Conservation (phyloP, 768 basidiomycete species). For the Leccinum aurantiacum region DNA sequence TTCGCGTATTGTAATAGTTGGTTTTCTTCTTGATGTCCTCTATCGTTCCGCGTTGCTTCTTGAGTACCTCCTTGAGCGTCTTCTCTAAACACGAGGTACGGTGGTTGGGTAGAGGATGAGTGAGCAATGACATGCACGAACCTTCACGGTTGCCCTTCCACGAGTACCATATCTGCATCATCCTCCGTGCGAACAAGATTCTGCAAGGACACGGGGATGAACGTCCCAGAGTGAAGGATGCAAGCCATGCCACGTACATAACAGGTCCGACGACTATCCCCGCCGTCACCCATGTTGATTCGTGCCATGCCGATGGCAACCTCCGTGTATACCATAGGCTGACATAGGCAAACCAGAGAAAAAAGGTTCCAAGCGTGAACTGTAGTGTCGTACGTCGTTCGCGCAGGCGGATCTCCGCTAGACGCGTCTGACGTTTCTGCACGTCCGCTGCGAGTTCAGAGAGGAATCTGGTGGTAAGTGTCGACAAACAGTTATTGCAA, state of each 20-base stretch:
- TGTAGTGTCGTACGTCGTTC: conserved; percentile 77
- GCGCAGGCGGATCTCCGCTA: conserved; percentile 82
- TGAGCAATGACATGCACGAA: conserved; percentile 27
- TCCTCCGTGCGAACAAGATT: conserved; percentile 73
- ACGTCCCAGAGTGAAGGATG: neutral
- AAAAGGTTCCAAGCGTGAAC: conserved; percentile 76
- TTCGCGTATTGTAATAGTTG: conserved; percentile 91
- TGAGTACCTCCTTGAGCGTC: conserved; percentile 68
- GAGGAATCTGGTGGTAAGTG: too few species aligned
- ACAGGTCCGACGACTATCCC: conserved; percentile 73
- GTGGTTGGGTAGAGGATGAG: neutral
- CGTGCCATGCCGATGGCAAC: conserved; percentile 42
- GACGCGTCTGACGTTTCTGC: conserved; percentile 66
- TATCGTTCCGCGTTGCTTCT: conserved; percentile 79
- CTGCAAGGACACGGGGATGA: conserved; percentile 33
- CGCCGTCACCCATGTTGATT: conserved; percentile 37
- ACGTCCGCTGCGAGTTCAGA: conserved; percentile 66
- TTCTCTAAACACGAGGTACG: conserved; percentile 54
- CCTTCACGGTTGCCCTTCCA: conserved; percentile 81
- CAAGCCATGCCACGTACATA: conserved; percentile 50
- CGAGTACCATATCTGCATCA: conserved; percentile 83
- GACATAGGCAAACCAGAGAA: conserved; percentile 70
- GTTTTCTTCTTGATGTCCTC: conserved; percentile 98
- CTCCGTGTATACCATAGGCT: conserved; percentile 69
- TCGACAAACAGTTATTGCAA: too few species aligned